Percentiles rank a stretch among this genome's conserved stretches.
These are phyloP conservation scores for Cyathus striatus DNA, from an alignment of 768 basidiomycete genomes.

Conservation along the genomic window DNA sequence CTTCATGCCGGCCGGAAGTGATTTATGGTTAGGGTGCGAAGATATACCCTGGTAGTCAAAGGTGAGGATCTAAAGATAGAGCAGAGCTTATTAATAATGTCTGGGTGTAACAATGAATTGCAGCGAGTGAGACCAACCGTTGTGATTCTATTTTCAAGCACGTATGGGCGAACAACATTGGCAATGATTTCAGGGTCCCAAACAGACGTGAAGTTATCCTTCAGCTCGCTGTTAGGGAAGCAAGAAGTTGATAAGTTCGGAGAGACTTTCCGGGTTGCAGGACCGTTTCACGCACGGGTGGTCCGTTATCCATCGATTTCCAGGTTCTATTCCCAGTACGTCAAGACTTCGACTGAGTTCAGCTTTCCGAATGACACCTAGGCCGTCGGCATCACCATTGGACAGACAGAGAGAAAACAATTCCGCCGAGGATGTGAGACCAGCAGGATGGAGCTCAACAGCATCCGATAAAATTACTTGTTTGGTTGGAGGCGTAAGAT, in stretches of 20 bases:
- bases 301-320: conserved; percentile 57
- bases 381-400: conserved; percentile 72
- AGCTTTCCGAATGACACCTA: conserved; percentile 50
- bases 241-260: neutral
- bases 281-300: conserved; percentile 73
- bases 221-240: conserved; percentile 40
- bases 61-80: conserved; percentile 79
- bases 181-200: conserved; percentile 67
- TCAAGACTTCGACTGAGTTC: conserved; percentile 66
- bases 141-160: conserved; percentile 53
- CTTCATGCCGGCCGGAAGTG: conserved; percentile 54
- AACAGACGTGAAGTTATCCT: conserved; percentile 63
- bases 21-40: conserved; percentile 82
- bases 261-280: no score
- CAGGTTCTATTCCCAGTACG: conserved; percentile 54
- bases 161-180: conserved; percentile 50
- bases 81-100: conserved; percentile 1
- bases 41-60: conserved; percentile 79
- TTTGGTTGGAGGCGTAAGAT: neutral
- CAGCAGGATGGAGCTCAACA: neutral
- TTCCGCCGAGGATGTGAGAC: conserved; percentile 1
- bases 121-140: conserved; percentile 41
- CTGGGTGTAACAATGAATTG: conserved; percentile 2
- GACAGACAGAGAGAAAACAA: conserved; percentile 73
- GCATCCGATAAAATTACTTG: neutral